A percentile compares a stretch with the other conserved stretches of the same genome.
These are phyloP conservation scores for Fraxinus americana DNA, from an alignment of 257 asterid genomes.

Conservation along the genomic window DNA sequence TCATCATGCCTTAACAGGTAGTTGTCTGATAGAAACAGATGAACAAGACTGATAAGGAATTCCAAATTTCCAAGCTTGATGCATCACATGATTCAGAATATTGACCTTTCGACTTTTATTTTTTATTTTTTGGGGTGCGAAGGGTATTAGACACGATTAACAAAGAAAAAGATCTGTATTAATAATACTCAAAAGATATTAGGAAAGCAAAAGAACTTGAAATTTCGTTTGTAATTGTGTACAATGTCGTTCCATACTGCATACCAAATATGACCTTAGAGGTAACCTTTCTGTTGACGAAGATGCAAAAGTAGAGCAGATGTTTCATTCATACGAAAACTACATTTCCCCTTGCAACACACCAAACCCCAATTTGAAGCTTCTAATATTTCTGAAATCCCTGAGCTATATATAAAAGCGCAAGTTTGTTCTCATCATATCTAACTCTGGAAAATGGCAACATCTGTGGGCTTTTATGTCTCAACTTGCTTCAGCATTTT, in stretches of 20 bases:
- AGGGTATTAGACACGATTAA: background rate
- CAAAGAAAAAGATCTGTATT: background rate
- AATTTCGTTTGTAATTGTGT: background rate
- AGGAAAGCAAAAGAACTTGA: background rate
- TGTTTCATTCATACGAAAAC: conserved; percentile 41
- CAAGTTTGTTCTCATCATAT: conserved; percentile 30
- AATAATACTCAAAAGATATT: background rate
- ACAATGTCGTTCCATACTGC: background rate
- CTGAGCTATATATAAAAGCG: conserved; percentile 34
- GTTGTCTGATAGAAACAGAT: conserved; percentile 31
- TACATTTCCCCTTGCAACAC: conserved; percentile 39
- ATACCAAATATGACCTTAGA: conserved; percentile 10
- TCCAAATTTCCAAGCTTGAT: background rate
- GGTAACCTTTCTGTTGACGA: background rate
- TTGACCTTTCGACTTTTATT: background rate
- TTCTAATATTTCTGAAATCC: background rate
- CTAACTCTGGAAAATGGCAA: conserved; percentile 54
- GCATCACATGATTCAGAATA: background rate
- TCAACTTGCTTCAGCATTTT: conserved; percentile 55
- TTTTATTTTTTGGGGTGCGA: too few species aligned
- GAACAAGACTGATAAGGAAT: conserved; percentile 27
- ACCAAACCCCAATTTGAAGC: conserved; percentile 49
- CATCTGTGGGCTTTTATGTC: conserved; percentile 42
- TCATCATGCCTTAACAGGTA: conserved; percentile 12
- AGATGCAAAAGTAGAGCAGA: conserved; percentile 31